Evolutionary conservation across 225 moss, liverwort and hornwort species (phyloP).

Genomic region (Lunularia cruciata): DNA sequence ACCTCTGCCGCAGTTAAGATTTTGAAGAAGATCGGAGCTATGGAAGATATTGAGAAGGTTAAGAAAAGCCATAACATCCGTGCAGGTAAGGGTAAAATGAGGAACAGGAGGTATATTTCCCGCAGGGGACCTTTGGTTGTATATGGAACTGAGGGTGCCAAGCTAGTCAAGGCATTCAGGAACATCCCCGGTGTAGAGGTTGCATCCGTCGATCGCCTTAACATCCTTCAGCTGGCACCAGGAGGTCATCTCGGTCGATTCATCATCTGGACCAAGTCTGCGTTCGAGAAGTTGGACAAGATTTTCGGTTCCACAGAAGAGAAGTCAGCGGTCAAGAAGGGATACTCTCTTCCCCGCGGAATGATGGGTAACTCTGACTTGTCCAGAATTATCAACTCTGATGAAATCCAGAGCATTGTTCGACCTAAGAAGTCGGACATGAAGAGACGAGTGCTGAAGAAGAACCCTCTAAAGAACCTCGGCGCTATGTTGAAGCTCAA

Average conservation of each 20-base stretch:
- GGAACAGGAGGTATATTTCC: conserved; percentile 83
- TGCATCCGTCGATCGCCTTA: conserved; percentile 70
- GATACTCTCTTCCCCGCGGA: conserved; percentile 65
- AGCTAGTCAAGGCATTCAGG: conserved; percentile 86
- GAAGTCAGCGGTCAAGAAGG: conserved; percentile 65
- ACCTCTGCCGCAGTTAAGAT: conserved; percentile 79
- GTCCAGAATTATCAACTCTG: conserved; percentile 74
- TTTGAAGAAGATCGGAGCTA: conserved; percentile 73
- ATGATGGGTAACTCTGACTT: conserved; percentile 79
- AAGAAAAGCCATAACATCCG: conserved; percentile 81
- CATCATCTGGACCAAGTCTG: conserved; percentile 80
- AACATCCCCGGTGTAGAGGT: conserved; percentile 90
- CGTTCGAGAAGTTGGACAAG: conserved; percentile 78
- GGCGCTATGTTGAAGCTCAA: conserved; percentile 91
- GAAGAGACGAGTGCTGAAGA: conserved; percentile 81
- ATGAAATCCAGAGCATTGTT: conserved; percentile 82
- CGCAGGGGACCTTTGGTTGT: conserved; percentile 83
- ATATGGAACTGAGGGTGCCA: conserved; percentile 88
- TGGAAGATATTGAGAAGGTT: conserved; percentile 83
- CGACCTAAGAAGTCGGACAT: conserved; percentile 60
- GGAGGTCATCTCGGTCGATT: conserved; percentile 86
- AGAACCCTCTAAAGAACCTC: conserved; percentile 86
- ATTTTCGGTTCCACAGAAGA: conserved; percentile 69
- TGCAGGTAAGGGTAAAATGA: conserved; percentile 96
- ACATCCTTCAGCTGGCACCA: conserved; percentile 79